A percentile compares a stretch with the other conserved stretches of the same genome.
Conservation (phyloP, 495 filamentous ascomycete species). For the Bacidia gigantensis region DNA sequence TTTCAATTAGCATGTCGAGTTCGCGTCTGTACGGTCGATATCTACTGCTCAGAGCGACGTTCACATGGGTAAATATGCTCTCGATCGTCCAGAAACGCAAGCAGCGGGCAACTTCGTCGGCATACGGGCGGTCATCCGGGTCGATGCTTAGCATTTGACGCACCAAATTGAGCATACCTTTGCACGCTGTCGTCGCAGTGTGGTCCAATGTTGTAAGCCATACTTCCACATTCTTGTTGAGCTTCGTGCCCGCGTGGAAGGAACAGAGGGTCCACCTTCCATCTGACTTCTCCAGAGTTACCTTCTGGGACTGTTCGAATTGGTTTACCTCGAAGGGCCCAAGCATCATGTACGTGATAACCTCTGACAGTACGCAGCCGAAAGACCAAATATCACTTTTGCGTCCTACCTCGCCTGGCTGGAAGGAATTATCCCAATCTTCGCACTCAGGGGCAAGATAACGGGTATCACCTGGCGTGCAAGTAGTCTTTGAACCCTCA, state of each 20-base stretch:
- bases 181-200: neutral
- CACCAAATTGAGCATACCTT: neutral
- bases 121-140: neutral
- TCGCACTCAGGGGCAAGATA: constrained; percentile 9
- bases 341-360: constrained; percentile 21
- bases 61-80: neutral
- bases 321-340: neutral
- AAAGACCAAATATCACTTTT: constrained; percentile 92
- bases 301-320: constrained; percentile 1
- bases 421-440: neutral
- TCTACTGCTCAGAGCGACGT: neutral
- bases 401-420: neutral
- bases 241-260: neutral
- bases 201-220: neutral
- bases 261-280: neutral
- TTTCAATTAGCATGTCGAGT: neutral
- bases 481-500: neutral
- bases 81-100: neutral
- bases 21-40: neutral
- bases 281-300: neutral
- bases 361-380: constrained; percentile 29
- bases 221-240: neutral
- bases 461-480: neutral
- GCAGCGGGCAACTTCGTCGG: neutral
- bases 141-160: neutral